Evolutionary conservation across 2,329 filamentous ascomycete species (phyloP).

Genomic region (Penicillium sp.): DNA sequence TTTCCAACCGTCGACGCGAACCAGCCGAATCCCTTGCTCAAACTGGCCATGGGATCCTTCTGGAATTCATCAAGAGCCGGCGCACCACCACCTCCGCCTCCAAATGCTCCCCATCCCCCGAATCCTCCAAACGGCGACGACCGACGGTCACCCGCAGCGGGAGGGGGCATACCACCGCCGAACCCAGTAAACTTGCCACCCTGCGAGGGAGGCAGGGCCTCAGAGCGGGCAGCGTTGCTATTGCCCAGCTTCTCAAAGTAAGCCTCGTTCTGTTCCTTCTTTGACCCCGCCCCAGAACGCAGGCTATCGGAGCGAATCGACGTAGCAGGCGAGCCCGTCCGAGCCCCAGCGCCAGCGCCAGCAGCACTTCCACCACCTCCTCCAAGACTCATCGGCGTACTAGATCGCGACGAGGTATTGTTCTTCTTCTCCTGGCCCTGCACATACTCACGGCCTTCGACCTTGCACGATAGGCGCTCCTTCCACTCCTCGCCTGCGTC

Average conservation of each 20-base stretch:
- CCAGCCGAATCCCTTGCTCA: conserved; percentile 95
- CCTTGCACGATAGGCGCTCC: conserved; percentile 82
- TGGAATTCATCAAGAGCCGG: conserved; percentile 86
- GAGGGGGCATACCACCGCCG: conserved; percentile 71
- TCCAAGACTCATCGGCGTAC: conserved; percentile 30
- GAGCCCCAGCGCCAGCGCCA: conserved; percentile 9
- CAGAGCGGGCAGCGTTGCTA: conserved; percentile 78
- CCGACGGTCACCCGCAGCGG: conserved; percentile 39
- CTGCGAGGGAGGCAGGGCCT: conserved; percentile 78
- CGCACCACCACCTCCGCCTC: conserved; percentile 41
- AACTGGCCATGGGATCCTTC: conserved; percentile 82
- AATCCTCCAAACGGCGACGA: conserved; percentile 28
- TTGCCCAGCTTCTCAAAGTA: conserved; percentile 87
- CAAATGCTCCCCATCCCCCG: conserved; percentile 16
- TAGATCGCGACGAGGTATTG: conserved; percentile 38
- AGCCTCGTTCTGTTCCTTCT: conserved; percentile 73
- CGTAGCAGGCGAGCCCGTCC: conserved; percentile 28
- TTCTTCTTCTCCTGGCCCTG: conserved; percentile 65
- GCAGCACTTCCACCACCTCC: conserved; percentile 3
- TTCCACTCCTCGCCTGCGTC: conserved; percentile 96
- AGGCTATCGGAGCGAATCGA: conserved; percentile 28
- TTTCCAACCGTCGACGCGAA: conserved; percentile 85
- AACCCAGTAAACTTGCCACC: conserved; percentile 94
- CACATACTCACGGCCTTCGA: conserved; percentile 86
- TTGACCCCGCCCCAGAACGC: conserved; percentile 49